These are phyloP conservation scores for Chondrostereum purpureum DNA, from an alignment of 1,284 basidiomycete genomes.

Conservation along the genomic window DNA sequence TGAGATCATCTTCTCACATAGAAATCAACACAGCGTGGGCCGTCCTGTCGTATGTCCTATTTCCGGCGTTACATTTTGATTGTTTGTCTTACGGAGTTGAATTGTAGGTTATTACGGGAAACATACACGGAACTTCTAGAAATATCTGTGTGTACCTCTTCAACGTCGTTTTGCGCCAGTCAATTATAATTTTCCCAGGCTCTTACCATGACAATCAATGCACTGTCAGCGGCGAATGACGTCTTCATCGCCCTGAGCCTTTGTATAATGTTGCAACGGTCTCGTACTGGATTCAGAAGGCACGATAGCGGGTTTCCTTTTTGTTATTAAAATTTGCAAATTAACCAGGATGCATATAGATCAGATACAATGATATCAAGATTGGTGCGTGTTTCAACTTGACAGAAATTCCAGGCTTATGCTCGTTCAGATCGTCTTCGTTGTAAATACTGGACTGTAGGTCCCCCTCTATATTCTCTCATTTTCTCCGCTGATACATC, in stretches of 20 bases:
- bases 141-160: constrained; percentile 8
- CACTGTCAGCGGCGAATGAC: constrained; percentile 20
- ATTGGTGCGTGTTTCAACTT: constrained; percentile 23
- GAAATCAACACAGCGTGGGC: constrained; percentile 10
- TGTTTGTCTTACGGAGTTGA: too few relatives aligned
- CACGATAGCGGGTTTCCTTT: constrained; percentile 11
- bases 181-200: constrained; percentile 3
- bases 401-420: neutral
- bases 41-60: constrained; percentile 11
- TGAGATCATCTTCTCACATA: neutral
- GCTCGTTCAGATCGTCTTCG: constrained; percentile 35
- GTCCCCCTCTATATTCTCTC: neutral
- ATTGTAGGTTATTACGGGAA: constrained; percentile 7
- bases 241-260: constrained; percentile 26
- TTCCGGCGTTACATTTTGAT: neutral
- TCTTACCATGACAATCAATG: constrained; percentile 13
- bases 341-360: too few relatives aligned
- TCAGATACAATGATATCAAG: constrained; percentile 39
- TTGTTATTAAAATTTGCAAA: neutral
- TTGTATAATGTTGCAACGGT: constrained; percentile 24
- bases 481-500: too few relatives aligned
- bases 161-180: neutral
- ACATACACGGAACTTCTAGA: constrained; percentile 10
- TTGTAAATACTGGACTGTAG: constrained; percentile 40
- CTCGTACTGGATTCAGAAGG: constrained; percentile 30